Evolutionary conservation across 2,329 filamentous ascomycete genomes (phyloP).

Genomic region (Xylariaceae sp.): DNA sequence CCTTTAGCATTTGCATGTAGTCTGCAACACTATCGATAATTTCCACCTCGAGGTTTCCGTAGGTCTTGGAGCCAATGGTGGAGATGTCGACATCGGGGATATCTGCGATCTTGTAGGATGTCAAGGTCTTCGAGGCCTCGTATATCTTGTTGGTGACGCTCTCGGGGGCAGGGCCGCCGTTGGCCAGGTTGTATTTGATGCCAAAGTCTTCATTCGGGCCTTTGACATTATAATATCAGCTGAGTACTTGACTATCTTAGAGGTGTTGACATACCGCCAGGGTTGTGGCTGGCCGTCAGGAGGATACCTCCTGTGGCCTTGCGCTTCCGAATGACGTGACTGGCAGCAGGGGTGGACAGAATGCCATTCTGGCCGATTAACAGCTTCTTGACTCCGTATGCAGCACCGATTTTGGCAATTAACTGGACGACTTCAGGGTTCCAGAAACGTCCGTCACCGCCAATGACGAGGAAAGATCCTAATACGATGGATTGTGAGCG

Average conservation of each 20-base stretch:
- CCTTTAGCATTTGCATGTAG: conserved; percentile 93
- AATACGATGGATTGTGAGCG: conserved; percentile 7
- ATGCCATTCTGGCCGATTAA: conserved; percentile 95
- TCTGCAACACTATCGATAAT: conserved; percentile 89
- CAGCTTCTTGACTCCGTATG: conserved; percentile 98
- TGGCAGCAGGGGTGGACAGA: conserved; percentile 91
- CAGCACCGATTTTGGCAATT: conserved; percentile 94
- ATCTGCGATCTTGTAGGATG: conserved; percentile 85
- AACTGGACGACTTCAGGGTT: conserved; percentile 95
- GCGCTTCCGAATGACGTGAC: conserved; percentile 90
- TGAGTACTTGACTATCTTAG: not conserved
- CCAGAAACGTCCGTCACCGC: conserved; percentile 94
- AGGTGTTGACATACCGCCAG: conserved; percentile 65
- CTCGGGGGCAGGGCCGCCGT: conserved; percentile 93
- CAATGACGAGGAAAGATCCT: conserved; percentile 86
- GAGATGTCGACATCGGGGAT: conserved; percentile 82
- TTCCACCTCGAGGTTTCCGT: conserved; percentile 87
- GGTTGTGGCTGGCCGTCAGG: conserved; percentile 96
- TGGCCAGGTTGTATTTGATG: conserved; percentile 99
- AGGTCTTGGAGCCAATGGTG: conserved; percentile 77
- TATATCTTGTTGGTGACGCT: conserved; percentile 98
- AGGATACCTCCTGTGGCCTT: conserved; percentile 96
- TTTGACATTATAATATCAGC: conserved; percentile 33
- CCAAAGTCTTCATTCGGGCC: conserved; percentile 93
- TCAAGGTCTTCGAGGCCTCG: conserved; percentile 83